Base-by-base conservation (phyloP, 2,329 filamentous ascomycete species). In the Xylaria sp. region DNA sequence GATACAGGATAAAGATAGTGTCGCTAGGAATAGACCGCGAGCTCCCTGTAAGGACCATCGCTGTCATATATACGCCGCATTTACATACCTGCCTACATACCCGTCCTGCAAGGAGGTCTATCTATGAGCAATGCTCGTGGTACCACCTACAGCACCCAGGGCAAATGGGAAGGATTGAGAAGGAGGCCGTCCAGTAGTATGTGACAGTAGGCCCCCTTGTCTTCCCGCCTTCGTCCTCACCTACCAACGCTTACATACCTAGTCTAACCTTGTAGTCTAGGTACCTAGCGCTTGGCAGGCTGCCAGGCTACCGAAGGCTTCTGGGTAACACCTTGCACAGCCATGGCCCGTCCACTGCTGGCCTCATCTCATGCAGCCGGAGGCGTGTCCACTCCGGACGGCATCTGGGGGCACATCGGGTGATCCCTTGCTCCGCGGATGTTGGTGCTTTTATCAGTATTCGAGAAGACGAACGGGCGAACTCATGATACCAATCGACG, bases 401-500 rank as follows among this genome's bases (percentile, higher is more conserved):
- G 65, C 47, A 61, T 57, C 61, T 65, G 50, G 57, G 57, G 66
- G 56, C 65, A 62, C 58, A 55, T 60, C 50, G 62, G 51, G n/a
- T 55, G 56, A 47, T 65, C 45, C 56, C 65, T 61, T 30, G 55
- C 56, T 68, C 65, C 61, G 61, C 34, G 53, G 54, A 30, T 53
- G 47, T 47, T 53, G 60, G 48, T 21, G 47, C 12, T 39, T 5
- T 21, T n/a, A 36, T 53, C 27, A 64, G 47, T 39, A 32, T 27
- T 56, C 42, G 19, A 19, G 1, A 12, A 7, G 24, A 21, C 51
- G 27, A 19, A 14, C 51, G 14, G 27, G n/a, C n/a, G 24, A 3
- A 8, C 17, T 19, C n/a, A 8, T 47, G 34, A 36, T 36, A 36
- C 34, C 34, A 7, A 11, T 8, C 34, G 24, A 27, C 6, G 11